A percentile compares a stretch with the other conserved stretches of the same genome.
These are phyloP conservation scores for Pichia paraexigua DNA, from an alignment of 805 yeast genomes.

Conservation along the genomic window DNA sequence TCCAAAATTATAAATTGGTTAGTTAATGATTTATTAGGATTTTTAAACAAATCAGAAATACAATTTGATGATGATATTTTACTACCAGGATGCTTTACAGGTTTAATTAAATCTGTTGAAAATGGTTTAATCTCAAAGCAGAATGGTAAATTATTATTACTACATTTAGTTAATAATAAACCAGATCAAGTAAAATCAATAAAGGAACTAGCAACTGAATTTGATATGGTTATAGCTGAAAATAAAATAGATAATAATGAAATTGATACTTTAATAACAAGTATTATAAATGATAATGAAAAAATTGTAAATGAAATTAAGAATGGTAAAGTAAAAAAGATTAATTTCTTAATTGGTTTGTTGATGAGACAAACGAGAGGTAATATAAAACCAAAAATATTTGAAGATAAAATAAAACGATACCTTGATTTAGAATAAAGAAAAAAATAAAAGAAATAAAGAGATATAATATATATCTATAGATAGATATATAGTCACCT, in stretches of 20 bases:
- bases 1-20: slow-evolving; percentile 43
- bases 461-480: background rate
- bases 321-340: slow-evolving; percentile 48
- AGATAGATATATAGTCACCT: background rate
- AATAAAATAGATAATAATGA: slow-evolving; percentile 10
- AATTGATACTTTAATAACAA: slow-evolving; percentile 19
- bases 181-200: slow-evolving; percentile 31
- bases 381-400: slow-evolving; percentile 28
- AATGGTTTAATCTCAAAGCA: slow-evolving; percentile 40
- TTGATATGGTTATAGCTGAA: slow-evolving; percentile 37
- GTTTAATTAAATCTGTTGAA: slow-evolving; percentile 45
- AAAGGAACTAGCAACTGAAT: slow-evolving; percentile 42
- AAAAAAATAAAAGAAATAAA: background rate
- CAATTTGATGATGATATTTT: slow-evolving; percentile 27
- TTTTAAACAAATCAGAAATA: slow-evolving; percentile 44
- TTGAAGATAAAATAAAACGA: slow-evolving; percentile 20
- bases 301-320: slow-evolving; percentile 50
- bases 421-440: slow-evolving; percentile 7
- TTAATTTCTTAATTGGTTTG: slow-evolving; percentile 76
- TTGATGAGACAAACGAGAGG: slow-evolving; percentile 82
- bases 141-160: slow-evolving; percentile 58
- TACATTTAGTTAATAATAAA: slow-evolving; percentile 49
- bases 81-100: slow-evolving; percentile 40
- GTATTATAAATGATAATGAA: slow-evolving; percentile 31
- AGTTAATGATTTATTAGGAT: slow-evolving; percentile 72